A percentile compares a stretch with the other conserved stretches of the same genome.
These are phyloP conservation scores for Nemania serpens DNA, from an alignment of 2,329 filamentous ascomycete species.

Conservation along the genomic window DNA sequence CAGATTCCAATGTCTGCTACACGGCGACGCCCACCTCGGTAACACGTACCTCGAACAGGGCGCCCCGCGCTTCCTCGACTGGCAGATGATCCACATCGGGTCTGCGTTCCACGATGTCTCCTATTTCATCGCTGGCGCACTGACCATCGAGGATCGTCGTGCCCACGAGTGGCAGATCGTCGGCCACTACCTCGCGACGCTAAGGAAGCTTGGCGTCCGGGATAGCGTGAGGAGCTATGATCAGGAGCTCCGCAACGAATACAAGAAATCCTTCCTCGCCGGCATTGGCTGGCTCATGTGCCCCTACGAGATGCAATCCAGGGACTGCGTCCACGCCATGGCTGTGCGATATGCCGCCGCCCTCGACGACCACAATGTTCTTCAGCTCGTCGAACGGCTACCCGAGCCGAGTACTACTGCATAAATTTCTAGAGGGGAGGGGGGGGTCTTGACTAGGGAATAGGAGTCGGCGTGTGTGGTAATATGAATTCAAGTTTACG, in stretches of 20 bases:
- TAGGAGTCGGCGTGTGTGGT: conserved; percentile 11
- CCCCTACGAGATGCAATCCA: conserved; percentile 43
- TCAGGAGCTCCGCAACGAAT: conserved; percentile 39
- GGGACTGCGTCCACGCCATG: conserved; percentile 42
- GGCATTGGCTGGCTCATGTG: conserved; percentile 44
- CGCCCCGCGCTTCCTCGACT: conserved; percentile 44
- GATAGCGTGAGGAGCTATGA: conserved; percentile 32
- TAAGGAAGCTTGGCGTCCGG: conserved; percentile 35
- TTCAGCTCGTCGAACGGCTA: conserved; percentile 41
- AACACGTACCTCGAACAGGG: conserved; percentile 42
- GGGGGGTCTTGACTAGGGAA: not conserved
- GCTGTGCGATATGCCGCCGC: conserved; percentile 41
- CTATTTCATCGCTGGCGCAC: conserved; percentile 43
- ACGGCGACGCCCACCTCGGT: conserved; percentile 44
- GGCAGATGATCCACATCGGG: conserved; percentile 44
- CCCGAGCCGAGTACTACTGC: conserved; percentile 19
- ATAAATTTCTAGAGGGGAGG: not conserved
- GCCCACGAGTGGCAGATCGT: conserved; percentile 42
- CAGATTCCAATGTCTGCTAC: conserved; percentile 42
- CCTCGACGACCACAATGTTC: conserved; percentile 42
- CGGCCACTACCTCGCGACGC: conserved; percentile 41
- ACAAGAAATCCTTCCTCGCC: conserved; percentile 41
- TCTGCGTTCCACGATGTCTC: conserved; percentile 45
- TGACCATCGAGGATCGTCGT: conserved; percentile 43
- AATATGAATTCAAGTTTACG: not conserved